Evolutionary conservation across 1,284 basidiomycete genomes (phyloP), one percentile per base, ranked within the genome.

Genomic region (Papiliotrema terrestris): DNA sequence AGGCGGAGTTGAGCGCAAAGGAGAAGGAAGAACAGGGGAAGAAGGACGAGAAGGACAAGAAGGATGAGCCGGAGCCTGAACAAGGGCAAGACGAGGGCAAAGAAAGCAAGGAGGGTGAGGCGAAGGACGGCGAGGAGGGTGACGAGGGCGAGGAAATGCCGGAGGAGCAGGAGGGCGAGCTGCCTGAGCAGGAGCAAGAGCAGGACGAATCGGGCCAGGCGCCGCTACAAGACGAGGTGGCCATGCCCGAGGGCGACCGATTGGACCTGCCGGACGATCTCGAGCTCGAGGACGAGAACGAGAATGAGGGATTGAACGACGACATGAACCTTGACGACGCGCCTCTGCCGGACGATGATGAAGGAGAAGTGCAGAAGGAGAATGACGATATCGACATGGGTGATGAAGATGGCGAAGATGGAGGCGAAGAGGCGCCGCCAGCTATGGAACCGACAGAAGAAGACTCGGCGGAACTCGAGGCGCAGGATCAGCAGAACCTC

Each of bases 231-330:
- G 76, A 78, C 50, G 78, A 80, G 5, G 83, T 87, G 2, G 82
- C 89, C 57, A 75, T 89, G 52, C 84, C 83, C 22, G 88, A 93
- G 64, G 85, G 85, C 6, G 81, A 92, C 51, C 85, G 84, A 3
- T 81, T 95, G 49, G 88, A 94, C 66, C 80, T 94, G 15, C 91
- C 91, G 0, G 89, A 92, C 38, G 86, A 91, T 63, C 80, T 94
- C 72, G 80, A 90, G 55, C 75, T 94, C 6, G 84, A 72, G 36
- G 78, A 77, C 20, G 74, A 77, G 25, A 77, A 79, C 38, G 78
- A 81, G n/a, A 76, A 78, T 45, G 78, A 77, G 9, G 54, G 51
- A 19, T 14, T 36, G 19, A 32, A 51, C n/a, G 65, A 65, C 26
- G 62, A 47, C 22, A 9, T 17, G 20, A 32, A 25, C 14, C n/a